These are phyloP conservation scores for Trichosporon sp. DNA, from an alignment of 1,284 basidiomycete species.

Conservation along the genomic window DNA sequence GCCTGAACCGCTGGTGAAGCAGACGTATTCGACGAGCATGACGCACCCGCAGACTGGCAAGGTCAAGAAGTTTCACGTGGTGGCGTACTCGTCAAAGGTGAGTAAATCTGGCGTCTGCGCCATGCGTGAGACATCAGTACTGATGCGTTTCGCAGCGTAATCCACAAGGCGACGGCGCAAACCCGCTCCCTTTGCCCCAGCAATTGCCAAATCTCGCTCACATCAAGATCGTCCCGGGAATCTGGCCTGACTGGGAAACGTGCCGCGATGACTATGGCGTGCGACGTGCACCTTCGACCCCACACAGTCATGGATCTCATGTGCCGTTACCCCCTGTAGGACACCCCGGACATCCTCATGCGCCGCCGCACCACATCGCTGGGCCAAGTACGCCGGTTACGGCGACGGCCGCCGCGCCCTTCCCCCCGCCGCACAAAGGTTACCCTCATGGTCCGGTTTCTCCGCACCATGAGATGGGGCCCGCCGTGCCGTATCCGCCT, in stretches of 20 bases:
- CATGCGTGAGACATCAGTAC: neutral
- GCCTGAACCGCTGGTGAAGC: constrained; percentile 51
- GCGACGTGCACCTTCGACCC: constrained; percentile 26
- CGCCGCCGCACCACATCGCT: constrained; percentile 29
- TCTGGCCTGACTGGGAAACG: constrained; percentile 55
- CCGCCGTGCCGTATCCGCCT: constrained; percentile 10
- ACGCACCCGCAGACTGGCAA: constrained; percentile 49
- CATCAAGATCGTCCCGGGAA: constrained; percentile 47
- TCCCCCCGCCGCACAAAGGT: constrained; percentile 24
- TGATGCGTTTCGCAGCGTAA: constrained; percentile 38
- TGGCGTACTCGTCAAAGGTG: constrained; percentile 53
- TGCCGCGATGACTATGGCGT: constrained; percentile 42
- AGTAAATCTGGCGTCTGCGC: constrained; percentile 15
- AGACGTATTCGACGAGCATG: constrained; percentile 55
- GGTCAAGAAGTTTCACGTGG: constrained; percentile 54
- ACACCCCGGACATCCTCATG: constrained; percentile 26
- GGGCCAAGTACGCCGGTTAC: constrained; percentile 32
- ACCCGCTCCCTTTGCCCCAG: constrained; percentile 49
- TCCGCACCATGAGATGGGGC: constrained; percentile 19
- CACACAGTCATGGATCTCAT: constrained; percentile 22
- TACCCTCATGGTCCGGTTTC: constrained; percentile 28
- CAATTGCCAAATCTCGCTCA: constrained; percentile 49
- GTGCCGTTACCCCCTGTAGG: constrained; percentile 19
- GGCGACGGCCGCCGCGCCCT: constrained; percentile 29
- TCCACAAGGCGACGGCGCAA: constrained; percentile 49